phyloP scores from a whole-genome alignment of 305 asterid genomes.

The Rubia peregrina region DNA sequence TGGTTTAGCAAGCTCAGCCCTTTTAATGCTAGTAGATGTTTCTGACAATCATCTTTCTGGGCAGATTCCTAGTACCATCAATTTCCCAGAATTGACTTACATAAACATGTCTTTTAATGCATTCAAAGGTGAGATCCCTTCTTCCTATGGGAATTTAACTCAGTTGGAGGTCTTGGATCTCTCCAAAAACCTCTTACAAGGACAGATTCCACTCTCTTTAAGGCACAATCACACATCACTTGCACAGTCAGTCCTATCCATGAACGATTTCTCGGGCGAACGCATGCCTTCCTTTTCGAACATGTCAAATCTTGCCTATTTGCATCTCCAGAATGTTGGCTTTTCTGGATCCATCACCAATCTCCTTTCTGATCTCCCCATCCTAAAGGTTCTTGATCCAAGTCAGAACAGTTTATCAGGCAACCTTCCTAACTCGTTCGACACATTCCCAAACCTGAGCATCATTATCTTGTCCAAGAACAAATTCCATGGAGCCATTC shows the following conservation, averaged over 20 bases:
- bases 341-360: conserved; percentile 12
- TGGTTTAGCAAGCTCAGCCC: conserved; percentile 4
- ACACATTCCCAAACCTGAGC: conserved; percentile 7
- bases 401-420: conserved; percentile 17
- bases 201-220: conserved; percentile 10
- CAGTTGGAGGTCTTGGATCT: conserved; percentile 15
- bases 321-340: conserved; percentile 22
- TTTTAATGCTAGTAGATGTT: conserved; percentile 16
- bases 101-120: conserved; percentile 3
- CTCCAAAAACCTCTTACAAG: conserved; percentile 15
- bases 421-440: conserved; percentile 6
- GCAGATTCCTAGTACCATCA: background rate
- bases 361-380: conserved; percentile 15
- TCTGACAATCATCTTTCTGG: conserved; percentile 7
- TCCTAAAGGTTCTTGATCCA: conserved; percentile 16
- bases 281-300: conserved; percentile 15
- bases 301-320: conserved; percentile 20
- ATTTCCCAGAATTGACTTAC: background rate
- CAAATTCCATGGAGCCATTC: conserved; percentile 6
- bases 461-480: conserved; percentile 4
- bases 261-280: conserved; percentile 14
- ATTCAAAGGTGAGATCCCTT: conserved; percentile 9
- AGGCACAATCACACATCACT: conserved; percentile 18
- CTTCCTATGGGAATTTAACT: conserved; percentile 12
- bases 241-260: conserved; percentile 12